Evolutionary conservation across 345 rosid genomes (phyloP).

Genomic region (Eucalyptus coolabah): DNA sequence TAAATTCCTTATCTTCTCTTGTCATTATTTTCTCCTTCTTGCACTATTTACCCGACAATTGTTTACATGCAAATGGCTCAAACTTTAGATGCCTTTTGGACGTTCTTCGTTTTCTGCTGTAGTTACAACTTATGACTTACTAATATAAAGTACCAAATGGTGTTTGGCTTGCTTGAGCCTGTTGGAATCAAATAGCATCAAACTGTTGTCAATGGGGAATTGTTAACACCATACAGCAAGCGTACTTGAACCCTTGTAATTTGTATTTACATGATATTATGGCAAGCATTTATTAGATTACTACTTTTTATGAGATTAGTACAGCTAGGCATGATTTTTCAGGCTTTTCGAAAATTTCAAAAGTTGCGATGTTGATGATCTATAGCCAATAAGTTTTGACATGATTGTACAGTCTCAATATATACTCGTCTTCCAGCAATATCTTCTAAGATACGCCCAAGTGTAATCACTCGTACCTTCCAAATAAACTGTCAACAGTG

Average conservation of each 20-base stretch:
- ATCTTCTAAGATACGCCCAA: background rate
- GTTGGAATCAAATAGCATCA: background rate
- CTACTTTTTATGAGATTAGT: background rate
- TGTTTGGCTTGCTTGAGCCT: background rate
- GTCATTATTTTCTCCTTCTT: background rate
- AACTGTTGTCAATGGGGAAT: background rate
- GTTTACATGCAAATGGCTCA: background rate
- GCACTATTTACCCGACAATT: background rate
- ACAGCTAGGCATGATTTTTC: background rate
- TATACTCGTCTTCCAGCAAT: background rate
- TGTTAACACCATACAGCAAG: background rate
- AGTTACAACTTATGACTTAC: background rate
- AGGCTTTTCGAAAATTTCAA: background rate
- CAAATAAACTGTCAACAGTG: background rate
- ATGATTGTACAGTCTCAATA: background rate
- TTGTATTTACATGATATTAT: background rate
- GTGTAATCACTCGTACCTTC: background rate
- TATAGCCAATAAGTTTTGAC: background rate
- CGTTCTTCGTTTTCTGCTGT: background rate
- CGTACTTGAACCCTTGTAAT: background rate
- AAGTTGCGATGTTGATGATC: background rate
- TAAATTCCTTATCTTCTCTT: background rate
- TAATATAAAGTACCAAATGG: background rate
- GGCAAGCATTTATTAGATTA: background rate
- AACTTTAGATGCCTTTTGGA: background rate